A percentile compares a stretch with the other conserved stretches of the same genome.
Conservation (phyloP, 176 grass and related monocot species). For the Puya raimondii region DNA sequence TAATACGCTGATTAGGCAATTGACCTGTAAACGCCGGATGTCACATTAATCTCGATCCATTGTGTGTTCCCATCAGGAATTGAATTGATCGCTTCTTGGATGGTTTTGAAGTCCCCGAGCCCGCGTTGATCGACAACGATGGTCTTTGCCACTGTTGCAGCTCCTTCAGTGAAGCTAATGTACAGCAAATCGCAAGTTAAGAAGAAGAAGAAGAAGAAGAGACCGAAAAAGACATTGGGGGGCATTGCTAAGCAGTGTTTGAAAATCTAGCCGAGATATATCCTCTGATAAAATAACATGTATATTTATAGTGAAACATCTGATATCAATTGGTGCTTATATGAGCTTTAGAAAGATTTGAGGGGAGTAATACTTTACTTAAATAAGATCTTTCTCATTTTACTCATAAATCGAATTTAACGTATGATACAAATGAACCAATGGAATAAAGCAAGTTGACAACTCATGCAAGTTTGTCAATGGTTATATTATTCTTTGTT, state of each 20-base stretch:
- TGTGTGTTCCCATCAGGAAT: slow-evolving; percentile 21
- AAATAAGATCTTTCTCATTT: not conserved
- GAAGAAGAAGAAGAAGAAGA: slow-evolving; percentile 24
- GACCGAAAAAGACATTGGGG: slow-evolving; percentile 1
- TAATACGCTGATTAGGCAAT: not conserved
- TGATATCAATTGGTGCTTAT: too few species aligned
- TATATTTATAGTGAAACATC: too few species aligned
- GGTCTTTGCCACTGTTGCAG: not conserved
- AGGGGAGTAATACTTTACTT: not conserved
- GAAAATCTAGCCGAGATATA: too few species aligned
- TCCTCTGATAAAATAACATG: too few species aligned
- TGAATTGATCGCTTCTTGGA: slow-evolving; percentile 24
- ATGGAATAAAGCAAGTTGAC: not conserved
- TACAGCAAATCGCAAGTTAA: slow-evolving; percentile 6
- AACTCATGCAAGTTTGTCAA: not conserved
- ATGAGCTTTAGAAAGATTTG: too few species aligned
- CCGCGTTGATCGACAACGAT: slow-evolving; percentile 20
- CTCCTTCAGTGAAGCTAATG: slow-evolving; percentile 4
- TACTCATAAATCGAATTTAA: not conserved
- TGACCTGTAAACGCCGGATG: slow-evolving; percentile 19
- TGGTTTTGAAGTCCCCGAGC: slow-evolving; percentile 11
- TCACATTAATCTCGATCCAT: slow-evolving; percentile 17
- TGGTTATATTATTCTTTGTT: not conserved
- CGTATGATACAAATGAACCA: not conserved
- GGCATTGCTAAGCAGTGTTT: too few species aligned